Conservation (phyloP, 83 land plant genomes). For the Diphasiastrum complanatum region DNA sequence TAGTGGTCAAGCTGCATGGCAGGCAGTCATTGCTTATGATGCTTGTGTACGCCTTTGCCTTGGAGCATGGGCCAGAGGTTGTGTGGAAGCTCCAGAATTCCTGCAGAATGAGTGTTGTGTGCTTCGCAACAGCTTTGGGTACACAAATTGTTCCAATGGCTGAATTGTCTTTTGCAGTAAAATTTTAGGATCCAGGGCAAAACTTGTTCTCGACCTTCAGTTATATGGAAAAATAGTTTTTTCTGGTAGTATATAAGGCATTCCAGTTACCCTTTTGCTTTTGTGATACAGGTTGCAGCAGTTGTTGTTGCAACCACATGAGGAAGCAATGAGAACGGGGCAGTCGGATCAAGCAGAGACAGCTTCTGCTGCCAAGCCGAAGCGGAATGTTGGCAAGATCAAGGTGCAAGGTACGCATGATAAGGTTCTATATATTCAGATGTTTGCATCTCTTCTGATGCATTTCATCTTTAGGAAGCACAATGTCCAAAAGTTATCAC, state of each 20-base stretch:
- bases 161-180: too few relatives aligned
- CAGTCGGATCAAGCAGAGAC: slow-evolving; percentile 22
- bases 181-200: too few relatives aligned
- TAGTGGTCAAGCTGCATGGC: slow-evolving; percentile 94
- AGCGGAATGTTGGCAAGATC: slow-evolving; percentile 47
- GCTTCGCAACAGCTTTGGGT: slow-evolving; percentile 90
- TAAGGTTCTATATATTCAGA: background rate
- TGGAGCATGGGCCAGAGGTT: slow-evolving; percentile 81
- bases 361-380: slow-evolving; percentile 27
- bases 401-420: slow-evolving; percentile 66
- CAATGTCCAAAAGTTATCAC: too few relatives aligned
- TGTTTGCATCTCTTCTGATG: background rate
- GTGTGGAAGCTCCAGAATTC: slow-evolving; percentile 90
- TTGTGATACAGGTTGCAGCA: slow-evolving; percentile 70
- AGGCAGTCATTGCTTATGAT: slow-evolving; percentile 86
- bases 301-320: slow-evolving; percentile 52
- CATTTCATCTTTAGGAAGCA: background rate
- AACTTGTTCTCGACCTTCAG: too few relatives aligned
- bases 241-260: too few relatives aligned
- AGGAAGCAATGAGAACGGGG: slow-evolving; percentile 25
- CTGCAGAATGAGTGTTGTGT: slow-evolving; percentile 73
- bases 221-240: too few relatives aligned
- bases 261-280: too few relatives aligned
- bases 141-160: slow-evolving; percentile 2
- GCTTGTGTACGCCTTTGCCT: slow-evolving; percentile 88